Evolutionary conservation across 2,329 filamentous ascomycete genomes (phyloP).

Genomic region (Aspergillus novoparasiticus): DNA sequence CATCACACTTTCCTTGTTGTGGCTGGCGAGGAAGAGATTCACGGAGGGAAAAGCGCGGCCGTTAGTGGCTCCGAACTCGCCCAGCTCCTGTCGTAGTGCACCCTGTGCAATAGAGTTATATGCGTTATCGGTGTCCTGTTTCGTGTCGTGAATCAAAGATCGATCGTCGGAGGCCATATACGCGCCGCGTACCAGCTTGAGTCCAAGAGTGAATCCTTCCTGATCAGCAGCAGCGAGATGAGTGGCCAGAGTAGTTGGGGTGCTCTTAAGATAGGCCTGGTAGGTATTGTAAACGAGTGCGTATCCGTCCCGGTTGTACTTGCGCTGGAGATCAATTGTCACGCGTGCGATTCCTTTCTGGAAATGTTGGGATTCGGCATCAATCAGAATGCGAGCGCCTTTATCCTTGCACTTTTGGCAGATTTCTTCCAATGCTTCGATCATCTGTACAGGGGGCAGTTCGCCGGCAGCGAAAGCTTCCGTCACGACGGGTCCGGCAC

Average conservation of each 20-base stretch:
- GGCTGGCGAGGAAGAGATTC: conserved; percentile 74
- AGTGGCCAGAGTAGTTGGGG: conserved; percentile 57
- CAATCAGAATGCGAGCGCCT: conserved; percentile 75
- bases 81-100: conserved; percentile 59
- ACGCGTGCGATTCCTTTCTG: conserved; percentile 80
- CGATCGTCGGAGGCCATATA: conserved; percentile 72
- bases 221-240: conserved; percentile 63
- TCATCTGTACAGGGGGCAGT: conserved; percentile 67
- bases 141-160: conserved; percentile 70
- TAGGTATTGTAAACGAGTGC: conserved; percentile 80
- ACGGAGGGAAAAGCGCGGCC: conserved; percentile 56
- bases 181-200: conserved; percentile 76
- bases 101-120: conserved; percentile 73
- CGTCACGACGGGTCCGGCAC: conserved; percentile 74
- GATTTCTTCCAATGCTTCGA: conserved; percentile 70
- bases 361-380: conserved; percentile 80
- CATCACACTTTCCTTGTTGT: conserved; percentile 74
- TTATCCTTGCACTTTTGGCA: conserved; percentile 60
- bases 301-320: conserved; percentile 68
- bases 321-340: conserved; percentile 74
- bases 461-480: conserved; percentile 62
- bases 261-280: conserved; percentile 73
- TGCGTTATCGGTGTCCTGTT: conserved; percentile 68
- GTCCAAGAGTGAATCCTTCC: conserved; percentile 67
- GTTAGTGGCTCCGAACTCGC: conserved; percentile 23